Conservation (phyloP, 176 grass and related monocot species). For the Thinopyrum elongatum region DNA sequence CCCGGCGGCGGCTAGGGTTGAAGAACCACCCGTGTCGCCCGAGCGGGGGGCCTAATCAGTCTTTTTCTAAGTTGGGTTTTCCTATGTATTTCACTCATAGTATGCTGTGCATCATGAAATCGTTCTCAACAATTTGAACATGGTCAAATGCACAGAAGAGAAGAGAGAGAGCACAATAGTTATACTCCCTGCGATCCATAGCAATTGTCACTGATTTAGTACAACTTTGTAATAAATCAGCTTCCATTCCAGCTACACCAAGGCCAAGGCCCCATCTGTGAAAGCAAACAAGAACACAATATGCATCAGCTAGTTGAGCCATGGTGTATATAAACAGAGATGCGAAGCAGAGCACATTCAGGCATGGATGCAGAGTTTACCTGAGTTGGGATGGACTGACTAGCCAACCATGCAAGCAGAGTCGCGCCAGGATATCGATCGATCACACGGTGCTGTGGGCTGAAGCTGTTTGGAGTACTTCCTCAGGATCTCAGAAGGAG, state of each 20-base stretch:
- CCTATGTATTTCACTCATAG: neutral
- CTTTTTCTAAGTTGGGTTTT: neutral
- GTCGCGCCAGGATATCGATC: constrained; percentile 20
- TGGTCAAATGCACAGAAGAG: constrained; percentile 35
- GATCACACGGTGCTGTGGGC: no score
- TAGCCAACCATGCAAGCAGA: constrained; percentile 8
- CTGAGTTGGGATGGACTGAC: neutral
- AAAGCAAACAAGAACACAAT: neutral
- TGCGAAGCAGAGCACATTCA: neutral
- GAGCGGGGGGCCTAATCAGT: no score
- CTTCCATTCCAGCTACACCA: constrained; percentile 35
- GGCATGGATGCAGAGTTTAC: constrained; percentile 5
- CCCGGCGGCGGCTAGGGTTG: no score
- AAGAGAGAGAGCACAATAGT: neutral
- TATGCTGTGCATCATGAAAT: constrained; percentile 10
- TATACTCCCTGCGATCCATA: no score
- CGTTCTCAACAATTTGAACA: constrained; percentile 20
- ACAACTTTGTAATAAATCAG: no score
- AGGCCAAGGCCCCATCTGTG: constrained; percentile 8
- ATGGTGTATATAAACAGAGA: neutral
- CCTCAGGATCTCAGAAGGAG: no score
- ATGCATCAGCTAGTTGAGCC: neutral
- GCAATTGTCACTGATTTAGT: no score
- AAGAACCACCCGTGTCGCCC: no score
- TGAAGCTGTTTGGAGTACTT: no score